Conservation (phyloP, 345 rosid species). For the Psidium friedrichsthalianum region DNA sequence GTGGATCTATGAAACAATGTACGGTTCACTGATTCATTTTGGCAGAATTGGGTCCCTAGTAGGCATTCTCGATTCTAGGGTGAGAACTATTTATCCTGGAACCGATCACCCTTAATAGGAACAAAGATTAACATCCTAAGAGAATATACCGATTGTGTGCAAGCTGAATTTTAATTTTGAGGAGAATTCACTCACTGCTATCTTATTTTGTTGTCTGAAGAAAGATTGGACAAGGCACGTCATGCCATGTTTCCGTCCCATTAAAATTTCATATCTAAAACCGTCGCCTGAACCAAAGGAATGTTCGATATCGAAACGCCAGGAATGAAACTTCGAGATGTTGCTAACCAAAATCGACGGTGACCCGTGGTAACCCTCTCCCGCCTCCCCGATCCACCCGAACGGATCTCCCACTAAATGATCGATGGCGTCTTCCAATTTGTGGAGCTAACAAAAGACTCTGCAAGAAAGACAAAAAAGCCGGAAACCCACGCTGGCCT, state of each 20-base stretch:
- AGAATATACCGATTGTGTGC: neutral
- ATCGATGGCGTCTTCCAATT: neutral
- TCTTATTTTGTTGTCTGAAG: too few relatives aligned
- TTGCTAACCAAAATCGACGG: neutral
- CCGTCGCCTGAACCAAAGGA: accelerated
- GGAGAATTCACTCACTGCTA: too few relatives aligned
- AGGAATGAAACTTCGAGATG: neutral
- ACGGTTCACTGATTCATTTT: too few relatives aligned
- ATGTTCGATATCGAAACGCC: neutral
- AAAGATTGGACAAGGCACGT: neutral
- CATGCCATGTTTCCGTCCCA: neutral
- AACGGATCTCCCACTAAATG: neutral
- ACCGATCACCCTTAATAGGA: too few relatives aligned
- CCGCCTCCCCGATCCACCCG: neutral
- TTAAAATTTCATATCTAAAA: neutral
- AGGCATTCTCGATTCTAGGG: too few relatives aligned
- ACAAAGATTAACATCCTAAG: too few relatives aligned
- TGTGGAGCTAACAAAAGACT: neutral
- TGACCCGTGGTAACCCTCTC: neutral
- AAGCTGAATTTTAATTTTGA: neutral
- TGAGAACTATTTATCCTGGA: too few relatives aligned
- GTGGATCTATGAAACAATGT: too few relatives aligned
- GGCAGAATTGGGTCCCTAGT: too few relatives aligned
- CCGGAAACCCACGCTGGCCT: neutral
- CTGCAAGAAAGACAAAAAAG: neutral